phyloP scores from a whole-genome alignment of 495 filamentous ascomycete genomes.

The Thozetella sp. region DNA sequence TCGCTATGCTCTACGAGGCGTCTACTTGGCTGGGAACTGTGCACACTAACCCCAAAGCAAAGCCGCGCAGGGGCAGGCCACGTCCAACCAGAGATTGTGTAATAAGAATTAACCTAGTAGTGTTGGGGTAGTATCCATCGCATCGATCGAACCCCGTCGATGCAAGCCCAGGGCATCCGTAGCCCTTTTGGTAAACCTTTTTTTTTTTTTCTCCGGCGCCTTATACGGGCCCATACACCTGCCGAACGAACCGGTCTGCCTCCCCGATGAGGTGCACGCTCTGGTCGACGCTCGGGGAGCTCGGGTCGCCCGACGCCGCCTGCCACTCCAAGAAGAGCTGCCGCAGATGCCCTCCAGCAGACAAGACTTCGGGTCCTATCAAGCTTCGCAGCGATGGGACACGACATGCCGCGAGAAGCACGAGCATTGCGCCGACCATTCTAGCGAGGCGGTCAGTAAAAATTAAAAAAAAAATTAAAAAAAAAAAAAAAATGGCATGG shows the following conservation, averaged over 20 bases:
- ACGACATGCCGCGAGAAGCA: conserved; percentile 26
- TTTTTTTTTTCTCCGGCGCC: no score
- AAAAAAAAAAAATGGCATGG: neutral
- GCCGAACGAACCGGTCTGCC: conserved; percentile 25
- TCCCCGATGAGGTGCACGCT: conserved; percentile 29
- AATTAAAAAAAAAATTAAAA: neutral
- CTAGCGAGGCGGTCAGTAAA: conserved; percentile 8
- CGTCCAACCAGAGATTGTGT: no score
- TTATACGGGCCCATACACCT: conserved; percentile 16
- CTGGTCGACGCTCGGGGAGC: conserved; percentile 30
- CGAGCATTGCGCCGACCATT: conserved; percentile 34
- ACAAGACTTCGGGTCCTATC: conserved; percentile 22
- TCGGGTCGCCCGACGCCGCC: conserved; percentile 22
- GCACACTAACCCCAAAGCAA: no score
- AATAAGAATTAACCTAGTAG: no score
- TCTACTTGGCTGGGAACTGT: no score
- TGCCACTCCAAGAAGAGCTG: conserved; percentile 24
- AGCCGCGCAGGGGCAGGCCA: no score
- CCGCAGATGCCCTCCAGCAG: conserved; percentile 25
- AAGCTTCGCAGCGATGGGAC: conserved; percentile 16
- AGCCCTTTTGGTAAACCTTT: no score
- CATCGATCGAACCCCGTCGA: no score
- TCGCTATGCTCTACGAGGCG: no score
- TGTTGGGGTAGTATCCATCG: no score
- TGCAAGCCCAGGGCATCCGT: no score